These are phyloP conservation scores for Paecilomyces sp. DNA, from an alignment of 2,329 filamentous ascomycete genomes.

Conservation along the genomic window DNA sequence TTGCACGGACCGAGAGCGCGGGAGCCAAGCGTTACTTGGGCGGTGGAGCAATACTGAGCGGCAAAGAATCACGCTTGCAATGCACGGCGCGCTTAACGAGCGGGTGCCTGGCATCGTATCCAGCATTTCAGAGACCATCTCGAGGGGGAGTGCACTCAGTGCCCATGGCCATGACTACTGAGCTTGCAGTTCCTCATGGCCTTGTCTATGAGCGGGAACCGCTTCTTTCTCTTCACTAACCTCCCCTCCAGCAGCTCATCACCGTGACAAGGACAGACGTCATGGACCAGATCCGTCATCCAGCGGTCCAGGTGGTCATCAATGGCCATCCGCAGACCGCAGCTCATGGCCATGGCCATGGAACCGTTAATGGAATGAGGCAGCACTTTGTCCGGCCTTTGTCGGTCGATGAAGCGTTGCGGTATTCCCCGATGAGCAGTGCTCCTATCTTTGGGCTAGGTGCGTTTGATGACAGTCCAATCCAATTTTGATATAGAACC, in stretches of 20 bases:
- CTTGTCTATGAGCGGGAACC: neutral
- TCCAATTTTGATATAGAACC: slow-evolving; percentile 7
- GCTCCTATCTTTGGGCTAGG: slow-evolving; percentile 40
- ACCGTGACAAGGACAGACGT: slow-evolving; percentile 15
- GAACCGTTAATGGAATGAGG: slow-evolving; percentile 15
- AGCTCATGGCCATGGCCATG: slow-evolving; percentile 11
- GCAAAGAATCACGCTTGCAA: slow-evolving; percentile 7
- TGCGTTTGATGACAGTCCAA: slow-evolving; percentile 15
- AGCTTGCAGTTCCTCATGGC: neutral
- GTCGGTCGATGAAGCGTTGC: slow-evolving; percentile 40
- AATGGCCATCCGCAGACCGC: slow-evolving; percentile 25
- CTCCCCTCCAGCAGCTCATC: slow-evolving; percentile 13
- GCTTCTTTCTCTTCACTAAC: slow-evolving; percentile 5
- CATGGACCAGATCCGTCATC: slow-evolving; percentile 35
- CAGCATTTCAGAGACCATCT: neutral
- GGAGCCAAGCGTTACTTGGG: slow-evolving; percentile 14
- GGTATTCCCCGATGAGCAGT: slow-evolving; percentile 45
- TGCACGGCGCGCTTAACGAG: slow-evolving; percentile 3
- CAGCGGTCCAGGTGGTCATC: slow-evolving; percentile 36
- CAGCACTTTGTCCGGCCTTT: slow-evolving; percentile 28
- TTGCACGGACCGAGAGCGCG: slow-evolving; percentile 7
- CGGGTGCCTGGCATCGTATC: slow-evolving; percentile 3
- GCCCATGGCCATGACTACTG: slow-evolving; percentile 22
- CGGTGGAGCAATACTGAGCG: slow-evolving; percentile 13
- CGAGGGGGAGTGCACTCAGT: slow-evolving; percentile 1